Evolutionary conservation across 345 rosid species (phyloP).

Genomic region (Lepidium didymum): DNA sequence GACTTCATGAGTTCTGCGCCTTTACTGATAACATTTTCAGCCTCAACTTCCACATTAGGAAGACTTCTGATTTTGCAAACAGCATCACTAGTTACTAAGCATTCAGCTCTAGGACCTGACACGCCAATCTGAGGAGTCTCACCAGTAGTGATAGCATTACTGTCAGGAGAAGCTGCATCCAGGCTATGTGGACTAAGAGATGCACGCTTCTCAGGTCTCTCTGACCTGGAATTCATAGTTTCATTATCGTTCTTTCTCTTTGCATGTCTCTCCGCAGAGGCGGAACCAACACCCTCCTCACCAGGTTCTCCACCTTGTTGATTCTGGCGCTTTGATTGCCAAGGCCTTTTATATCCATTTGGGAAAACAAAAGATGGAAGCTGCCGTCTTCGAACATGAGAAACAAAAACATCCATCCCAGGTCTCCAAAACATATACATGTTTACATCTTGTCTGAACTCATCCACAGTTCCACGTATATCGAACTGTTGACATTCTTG

Average conservation of each 20-base stretch:
- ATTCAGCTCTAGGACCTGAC: slow-evolving; percentile 24
- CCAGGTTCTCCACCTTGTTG: slow-evolving; percentile 31
- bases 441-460: slow-evolving; percentile 48
- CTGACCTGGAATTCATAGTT: slow-evolving; percentile 28
- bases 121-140: slow-evolving; percentile 23
- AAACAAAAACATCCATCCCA: slow-evolving; percentile 59
- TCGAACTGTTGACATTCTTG: slow-evolving; percentile 70
- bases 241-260: slow-evolving; percentile 41
- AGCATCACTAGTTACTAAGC: slow-evolving; percentile 21
- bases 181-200: slow-evolving; percentile 36
- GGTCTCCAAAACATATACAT: slow-evolving; percentile 58
- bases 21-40: slow-evolving; percentile 5
- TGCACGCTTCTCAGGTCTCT: slow-evolving; percentile 35
- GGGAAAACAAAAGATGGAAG: slow-evolving; percentile 60
- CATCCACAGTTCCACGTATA: slow-evolving; percentile 56
- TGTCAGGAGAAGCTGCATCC: slow-evolving; percentile 31
- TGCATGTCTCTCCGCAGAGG: slow-evolving; percentile 27
- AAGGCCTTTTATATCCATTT: slow-evolving; percentile 45
- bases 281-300: slow-evolving; percentile 32
- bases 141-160: slow-evolving; percentile 22
- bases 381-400: slow-evolving; percentile 58
- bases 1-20: neutral
- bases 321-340: slow-evolving; percentile 36
- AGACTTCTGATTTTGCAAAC: slow-evolving; percentile 16
- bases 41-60: slow-evolving; percentile 21